Evolutionary conservation across 2,329 filamentous ascomycete genomes (phyloP), one percentile per base, ranked within the genome.

Genomic region (Sporothrix mexicana): DNA sequence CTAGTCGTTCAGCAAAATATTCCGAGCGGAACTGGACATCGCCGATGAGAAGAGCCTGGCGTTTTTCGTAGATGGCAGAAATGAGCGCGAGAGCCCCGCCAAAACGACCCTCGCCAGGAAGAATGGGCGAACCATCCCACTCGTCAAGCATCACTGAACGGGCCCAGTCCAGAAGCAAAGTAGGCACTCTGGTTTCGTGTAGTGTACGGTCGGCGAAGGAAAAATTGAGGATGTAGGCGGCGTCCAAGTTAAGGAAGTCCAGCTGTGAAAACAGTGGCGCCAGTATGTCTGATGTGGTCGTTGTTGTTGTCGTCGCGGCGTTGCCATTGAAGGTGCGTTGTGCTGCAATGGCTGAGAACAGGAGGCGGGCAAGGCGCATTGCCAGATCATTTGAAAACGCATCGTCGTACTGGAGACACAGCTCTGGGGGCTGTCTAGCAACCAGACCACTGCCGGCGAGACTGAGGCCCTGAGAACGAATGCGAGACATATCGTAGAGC

Each of bases 21-120:
- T 92, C 89, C 3, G 92, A 90, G 25, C 90, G 87, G 76, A 97
- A 97, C 78, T 92, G 89, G 57, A 89, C 86, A 62, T 91, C 88
- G 6, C 86, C 84, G 4, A 97, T 81, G 2, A 92, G 87, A 2
- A 95, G 84, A 1, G 86, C 84, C 64, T 90, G 87, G 49, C 89
- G 86, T 77, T 87, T 88, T 71, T 89, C 85, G 77, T 93, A 91
- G 79, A 97, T 87, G 30, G 90, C 87, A 43, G 88, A 85, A 64
- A 97, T 88, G 43, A 97, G 86, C 66, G 91, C 89, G 55, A 98
- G 82, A 8, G 94, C 93, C 70, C 93, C 92, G 15, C 93, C 93
- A 74, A 94, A 91, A 15, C 92, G 86, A 43, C 91, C 89, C 77
- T 92, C 91, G 71, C 88, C 90, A 2, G 89, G 84, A 69, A 97